These are phyloP conservation scores for Selenicereus undatus DNA, from an alignment of 148 eudicot species.

Conservation along the genomic window DNA sequence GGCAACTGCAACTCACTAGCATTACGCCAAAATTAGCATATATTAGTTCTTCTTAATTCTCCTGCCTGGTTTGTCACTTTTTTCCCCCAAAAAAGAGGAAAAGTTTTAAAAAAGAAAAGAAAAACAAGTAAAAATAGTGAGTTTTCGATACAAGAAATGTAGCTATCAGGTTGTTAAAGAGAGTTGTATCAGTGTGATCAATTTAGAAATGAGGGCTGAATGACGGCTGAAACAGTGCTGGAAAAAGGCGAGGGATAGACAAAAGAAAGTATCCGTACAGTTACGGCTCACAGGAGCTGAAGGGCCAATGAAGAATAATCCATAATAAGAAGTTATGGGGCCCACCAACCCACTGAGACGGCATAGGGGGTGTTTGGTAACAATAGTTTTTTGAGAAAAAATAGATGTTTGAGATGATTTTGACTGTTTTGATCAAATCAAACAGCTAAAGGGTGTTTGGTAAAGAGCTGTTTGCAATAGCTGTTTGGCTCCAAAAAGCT, in stretches of 20 bases:
- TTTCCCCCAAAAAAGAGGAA: neutral
- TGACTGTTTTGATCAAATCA: no score
- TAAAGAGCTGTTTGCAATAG: no score
- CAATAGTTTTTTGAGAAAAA: no score
- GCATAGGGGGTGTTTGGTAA: no score
- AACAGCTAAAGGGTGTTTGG: no score
- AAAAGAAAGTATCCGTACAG: conserved; percentile 25
- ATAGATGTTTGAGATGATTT: no score
- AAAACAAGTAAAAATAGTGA: neutral
- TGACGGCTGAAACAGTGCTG: conserved; percentile 11
- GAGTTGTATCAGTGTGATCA: conserved; percentile 24
- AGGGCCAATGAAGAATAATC: no score
- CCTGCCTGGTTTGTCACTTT: no score
- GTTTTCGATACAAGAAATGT: conserved; percentile 9
- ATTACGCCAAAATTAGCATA: neutral
- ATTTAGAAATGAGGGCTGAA: conserved; percentile 19
- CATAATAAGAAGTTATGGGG: conserved; percentile 8
- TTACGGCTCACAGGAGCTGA: neutral
- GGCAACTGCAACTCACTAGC: conserved; percentile 39
- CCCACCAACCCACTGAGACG: conserved; percentile 24
- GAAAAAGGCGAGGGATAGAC: neutral
- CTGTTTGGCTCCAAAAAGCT: no score
- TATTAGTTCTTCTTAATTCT: no score
- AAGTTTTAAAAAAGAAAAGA: neutral
- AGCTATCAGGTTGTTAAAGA: neutral